Evolutionary conservation across 306 rosid species (phyloP).

Genomic region (Aeschynomene evenia): DNA sequence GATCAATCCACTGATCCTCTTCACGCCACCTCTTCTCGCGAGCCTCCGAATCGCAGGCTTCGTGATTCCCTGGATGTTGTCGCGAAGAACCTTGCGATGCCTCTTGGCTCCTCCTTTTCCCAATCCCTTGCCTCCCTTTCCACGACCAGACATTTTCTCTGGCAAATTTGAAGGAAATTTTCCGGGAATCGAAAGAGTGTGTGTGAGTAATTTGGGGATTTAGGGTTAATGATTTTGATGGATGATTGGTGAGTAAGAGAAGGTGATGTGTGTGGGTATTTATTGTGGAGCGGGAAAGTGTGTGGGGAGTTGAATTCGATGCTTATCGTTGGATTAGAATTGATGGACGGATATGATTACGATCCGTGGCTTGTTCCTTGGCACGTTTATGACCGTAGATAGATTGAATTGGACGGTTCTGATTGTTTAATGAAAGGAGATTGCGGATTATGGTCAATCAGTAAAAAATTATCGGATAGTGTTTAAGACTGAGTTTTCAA

Average conservation of each 20-base stretch:
- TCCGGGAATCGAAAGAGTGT: neutral
- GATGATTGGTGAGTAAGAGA: too few relatives aligned
- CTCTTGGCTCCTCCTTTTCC: conserved; percentile 48
- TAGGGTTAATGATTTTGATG: neutral
- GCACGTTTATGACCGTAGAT: neutral
- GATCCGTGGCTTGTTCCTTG: conserved; percentile 16
- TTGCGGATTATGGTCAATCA: neutral
- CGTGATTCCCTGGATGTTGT: too few relatives aligned
- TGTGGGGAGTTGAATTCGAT: neutral
- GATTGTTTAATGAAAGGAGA: neutral
- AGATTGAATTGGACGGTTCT: neutral
- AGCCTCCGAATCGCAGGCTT: conserved; percentile 41
- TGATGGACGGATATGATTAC: neutral
- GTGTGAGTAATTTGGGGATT: neutral
- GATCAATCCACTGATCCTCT: conserved; percentile 44
- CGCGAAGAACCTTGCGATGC: conserved; percentile 39
- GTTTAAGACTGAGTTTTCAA: too few relatives aligned
- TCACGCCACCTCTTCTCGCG: conserved; percentile 41
- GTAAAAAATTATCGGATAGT: too few relatives aligned
- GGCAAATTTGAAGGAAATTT: neutral
- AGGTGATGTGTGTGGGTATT: neutral
- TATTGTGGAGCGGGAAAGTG: conserved; percentile 38
- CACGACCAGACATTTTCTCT: conserved; percentile 33
- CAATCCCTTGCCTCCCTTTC: conserved; percentile 46
- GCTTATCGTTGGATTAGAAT: neutral